Percentiles rank a stretch among this genome's conserved stretches.
Evolutionary conservation across 2,329 filamentous ascomycete species (phyloP).

Genomic region (Hymenoscyphus occultus): DNA sequence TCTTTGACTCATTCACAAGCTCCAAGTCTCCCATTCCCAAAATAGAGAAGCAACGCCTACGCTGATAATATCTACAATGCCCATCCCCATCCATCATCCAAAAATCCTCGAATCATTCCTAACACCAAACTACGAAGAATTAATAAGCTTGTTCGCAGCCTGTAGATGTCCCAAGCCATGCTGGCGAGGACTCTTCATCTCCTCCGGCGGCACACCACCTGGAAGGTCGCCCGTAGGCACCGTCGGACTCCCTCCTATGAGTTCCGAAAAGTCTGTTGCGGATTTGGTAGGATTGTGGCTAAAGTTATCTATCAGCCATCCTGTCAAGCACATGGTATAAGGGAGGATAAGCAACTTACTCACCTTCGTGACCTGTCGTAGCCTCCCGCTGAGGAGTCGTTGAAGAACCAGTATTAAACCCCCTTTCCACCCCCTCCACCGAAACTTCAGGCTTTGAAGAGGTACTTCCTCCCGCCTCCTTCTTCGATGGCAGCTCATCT

Average conservation of each 20-base stretch:
- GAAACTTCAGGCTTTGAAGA: slow-evolving; percentile 25
- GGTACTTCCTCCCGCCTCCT: slow-evolving; percentile 10
- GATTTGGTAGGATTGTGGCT: neutral
- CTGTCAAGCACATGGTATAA: neutral
- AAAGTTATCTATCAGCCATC: neutral
- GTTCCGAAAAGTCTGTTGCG: neutral
- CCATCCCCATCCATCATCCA: neutral
- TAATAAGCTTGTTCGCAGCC: slow-evolving; percentile 23
- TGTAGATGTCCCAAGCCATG: slow-evolving; percentile 29
- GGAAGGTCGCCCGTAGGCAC: slow-evolving; percentile 42
- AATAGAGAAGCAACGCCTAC: neutral
- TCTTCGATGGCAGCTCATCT: slow-evolving; percentile 25
- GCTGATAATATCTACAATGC: neutral
- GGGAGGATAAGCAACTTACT: neutral
- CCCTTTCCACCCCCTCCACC: slow-evolving; percentile 21
- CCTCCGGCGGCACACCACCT: slow-evolving; percentile 40
- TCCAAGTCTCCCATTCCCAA: neutral
- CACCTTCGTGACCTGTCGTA: neutral
- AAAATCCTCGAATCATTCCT: neutral
- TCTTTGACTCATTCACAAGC: neutral
- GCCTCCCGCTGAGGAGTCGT: slow-evolving; percentile 24
- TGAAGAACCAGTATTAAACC: slow-evolving; percentile 32
- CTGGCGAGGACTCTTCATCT: slow-evolving; percentile 29
- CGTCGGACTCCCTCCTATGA: slow-evolving; percentile 31
- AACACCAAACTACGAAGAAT: slow-evolving; percentile 17